A percentile compares a stretch with the other conserved stretches of the same genome.
Evolutionary conservation across 2,329 filamentous ascomycete genomes (phyloP).

Genomic region (Fusarium piperis): DNA sequence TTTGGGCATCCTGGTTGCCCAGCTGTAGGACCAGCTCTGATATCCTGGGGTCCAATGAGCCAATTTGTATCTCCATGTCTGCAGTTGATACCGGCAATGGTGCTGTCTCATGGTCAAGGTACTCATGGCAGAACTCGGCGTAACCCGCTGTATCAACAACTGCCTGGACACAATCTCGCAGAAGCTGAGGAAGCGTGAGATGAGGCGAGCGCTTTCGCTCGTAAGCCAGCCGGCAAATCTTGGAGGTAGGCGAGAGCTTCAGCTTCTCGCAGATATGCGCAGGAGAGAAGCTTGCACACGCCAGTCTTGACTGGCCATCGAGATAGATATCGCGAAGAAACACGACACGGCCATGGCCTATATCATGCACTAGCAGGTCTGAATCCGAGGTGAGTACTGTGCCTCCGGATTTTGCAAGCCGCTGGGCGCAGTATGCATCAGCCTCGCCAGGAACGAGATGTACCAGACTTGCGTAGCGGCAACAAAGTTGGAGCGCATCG

Average conservation of each 20-base stretch:
- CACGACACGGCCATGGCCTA: conserved; percentile 72
- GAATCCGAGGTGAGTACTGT: conserved; percentile 84
- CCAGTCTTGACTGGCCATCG: conserved; percentile 35
- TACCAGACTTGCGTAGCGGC: conserved; percentile 54
- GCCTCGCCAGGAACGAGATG: conserved; percentile 84
- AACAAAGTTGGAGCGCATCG: conserved; percentile 68
- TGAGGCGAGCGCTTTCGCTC: conserved; percentile 44
- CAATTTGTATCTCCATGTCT: conserved; percentile 24
- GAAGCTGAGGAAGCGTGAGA: conserved; percentile 43
- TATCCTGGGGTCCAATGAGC: conserved; percentile 49
- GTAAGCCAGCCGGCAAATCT: conserved; percentile 50
- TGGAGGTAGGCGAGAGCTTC: conserved; percentile 46
- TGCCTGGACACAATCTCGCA: conserved; percentile 39
- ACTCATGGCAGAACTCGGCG: conserved; percentile 46
- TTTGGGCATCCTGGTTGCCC: conserved; percentile 1
- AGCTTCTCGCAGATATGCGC: conserved; percentile 54
- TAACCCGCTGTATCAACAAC: conserved; percentile 38
- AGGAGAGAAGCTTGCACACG: conserved; percentile 45
- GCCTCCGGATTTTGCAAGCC: conserved; percentile 64
- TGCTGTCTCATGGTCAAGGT: conserved; percentile 38
- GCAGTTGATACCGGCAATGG: conserved; percentile 22
- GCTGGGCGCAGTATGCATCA: conserved; percentile 79
- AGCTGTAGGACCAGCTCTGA: conserved; percentile 52
- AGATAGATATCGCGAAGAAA: conserved; percentile 73
- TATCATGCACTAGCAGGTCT: conserved; percentile 80